phyloP scores from a whole-genome alignment of 305 asterid species.

The Solanum hybrid region DNA sequence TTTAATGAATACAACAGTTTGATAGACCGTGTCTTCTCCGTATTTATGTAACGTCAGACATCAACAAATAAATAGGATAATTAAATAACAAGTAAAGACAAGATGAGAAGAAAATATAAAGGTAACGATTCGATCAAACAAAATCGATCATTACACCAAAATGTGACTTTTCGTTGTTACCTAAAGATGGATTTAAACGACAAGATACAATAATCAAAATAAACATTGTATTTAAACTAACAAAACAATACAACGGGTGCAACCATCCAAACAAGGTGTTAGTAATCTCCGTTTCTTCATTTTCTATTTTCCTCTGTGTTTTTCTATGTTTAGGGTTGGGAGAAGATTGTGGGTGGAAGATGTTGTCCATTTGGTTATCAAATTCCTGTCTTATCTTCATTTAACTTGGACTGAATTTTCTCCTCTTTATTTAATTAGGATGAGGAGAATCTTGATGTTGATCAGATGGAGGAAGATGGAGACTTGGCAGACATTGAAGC shows the following conservation, averaged over 20 bases:
- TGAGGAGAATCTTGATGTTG: slow-evolving; percentile 47
- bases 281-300: not conserved
- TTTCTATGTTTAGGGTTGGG: not conserved
- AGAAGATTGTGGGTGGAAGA: slow-evolving; percentile 1
- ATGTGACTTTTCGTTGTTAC: not conserved
- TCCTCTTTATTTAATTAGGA: slow-evolving; percentile 30
- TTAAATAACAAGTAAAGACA: not conserved
- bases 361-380: not conserved
- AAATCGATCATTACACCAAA: not conserved
- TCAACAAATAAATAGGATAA: not conserved
- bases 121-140: not conserved
- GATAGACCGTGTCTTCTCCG: not conserved
- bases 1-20: not conserved
- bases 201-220: not conserved
- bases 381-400: not conserved
- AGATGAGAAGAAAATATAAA: not conserved
- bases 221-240: not conserved
- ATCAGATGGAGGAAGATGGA: slow-evolving; percentile 82
- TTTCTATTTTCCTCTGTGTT: not conserved
- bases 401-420: not conserved
- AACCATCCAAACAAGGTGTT: not conserved
- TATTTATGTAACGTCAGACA: accelerated
- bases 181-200: not conserved
- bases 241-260: not conserved
- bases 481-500: slow-evolving; percentile 86